phyloP scores from a whole-genome alignment of 1,284 basidiomycete species.

The Earliella scabrosa region DNA sequence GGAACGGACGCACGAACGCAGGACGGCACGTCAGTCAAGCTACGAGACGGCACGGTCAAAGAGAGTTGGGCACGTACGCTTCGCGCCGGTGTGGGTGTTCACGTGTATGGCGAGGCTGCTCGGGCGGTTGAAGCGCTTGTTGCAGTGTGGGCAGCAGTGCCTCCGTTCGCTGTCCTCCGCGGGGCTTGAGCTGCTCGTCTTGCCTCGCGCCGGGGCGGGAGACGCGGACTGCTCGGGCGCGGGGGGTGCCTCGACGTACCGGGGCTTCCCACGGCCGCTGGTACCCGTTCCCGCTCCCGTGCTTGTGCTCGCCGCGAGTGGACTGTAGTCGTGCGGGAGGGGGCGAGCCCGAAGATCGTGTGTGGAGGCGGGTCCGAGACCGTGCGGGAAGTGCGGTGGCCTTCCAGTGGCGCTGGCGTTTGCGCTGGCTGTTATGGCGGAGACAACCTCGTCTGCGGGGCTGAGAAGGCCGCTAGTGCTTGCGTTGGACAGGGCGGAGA shows the following conservation, averaged over 20 bases:
- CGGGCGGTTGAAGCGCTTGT: conserved; percentile 48
- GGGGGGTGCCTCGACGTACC: neutral
- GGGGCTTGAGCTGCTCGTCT: neutral
- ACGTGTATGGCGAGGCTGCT: conserved; percentile 47
- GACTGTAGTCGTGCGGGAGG: no score
- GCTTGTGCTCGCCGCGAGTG: neutral
- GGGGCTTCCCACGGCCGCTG: conserved; percentile 12
- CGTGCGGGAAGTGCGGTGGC: neutral
- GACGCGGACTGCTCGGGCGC: no score
- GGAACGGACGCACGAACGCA: neutral
- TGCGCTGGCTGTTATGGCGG: conserved; percentile 10
- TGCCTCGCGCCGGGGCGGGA: neutral
- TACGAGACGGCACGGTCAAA: neutral
- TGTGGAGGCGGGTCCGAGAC: neutral
- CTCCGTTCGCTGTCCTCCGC: conserved; percentile 33
- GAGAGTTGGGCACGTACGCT: conserved; percentile 35
- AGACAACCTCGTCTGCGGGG: conserved; percentile 23
- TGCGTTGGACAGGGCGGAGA: conserved; percentile 1
- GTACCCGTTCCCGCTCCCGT: neutral
- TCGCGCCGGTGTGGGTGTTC: conserved; percentile 47
- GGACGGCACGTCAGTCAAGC: neutral
- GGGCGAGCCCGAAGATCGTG: neutral
- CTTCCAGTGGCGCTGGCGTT: neutral
- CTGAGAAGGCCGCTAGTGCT: conserved; percentile 6
- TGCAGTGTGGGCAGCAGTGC: conserved; percentile 43